A percentile compares a stretch with the other conserved stretches of the same genome.
Conservation (phyloP, 345 rosid genomes). For the Salix viminalis region DNA sequence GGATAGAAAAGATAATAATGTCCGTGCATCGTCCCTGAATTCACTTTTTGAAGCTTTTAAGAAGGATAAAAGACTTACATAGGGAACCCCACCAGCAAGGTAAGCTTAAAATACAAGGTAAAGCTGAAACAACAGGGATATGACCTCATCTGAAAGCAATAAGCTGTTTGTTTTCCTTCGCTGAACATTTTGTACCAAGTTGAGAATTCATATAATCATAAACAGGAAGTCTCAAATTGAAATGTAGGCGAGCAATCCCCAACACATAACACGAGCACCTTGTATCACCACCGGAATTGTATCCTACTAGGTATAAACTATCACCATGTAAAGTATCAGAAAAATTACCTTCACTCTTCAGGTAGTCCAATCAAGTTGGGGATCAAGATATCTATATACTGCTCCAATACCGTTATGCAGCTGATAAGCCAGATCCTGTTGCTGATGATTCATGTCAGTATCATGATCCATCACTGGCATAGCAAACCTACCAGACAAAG, state of each 20-base stretch:
- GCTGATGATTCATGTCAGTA: slow-evolving; percentile 49
- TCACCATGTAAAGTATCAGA: slow-evolving; percentile 1
- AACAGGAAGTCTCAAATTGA: too few relatives aligned
- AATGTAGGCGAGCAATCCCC: too few relatives aligned
- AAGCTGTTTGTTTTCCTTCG: too few relatives aligned
- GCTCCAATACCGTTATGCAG: slow-evolving; percentile 68
- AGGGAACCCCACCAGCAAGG: too few relatives aligned
- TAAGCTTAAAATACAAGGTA: too few relatives aligned
- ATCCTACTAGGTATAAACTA: not conserved
- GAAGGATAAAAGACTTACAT: too few relatives aligned
- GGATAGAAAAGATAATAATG: not conserved
- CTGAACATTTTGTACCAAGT: too few relatives aligned
- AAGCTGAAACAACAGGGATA: too few relatives aligned
- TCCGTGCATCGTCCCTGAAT: not conserved
- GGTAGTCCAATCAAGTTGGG: slow-evolving; percentile 80
- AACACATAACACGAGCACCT: not conserved
- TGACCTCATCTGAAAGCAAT: too few relatives aligned
- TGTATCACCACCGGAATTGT: not conserved
- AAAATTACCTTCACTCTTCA: slow-evolving; percentile 15
- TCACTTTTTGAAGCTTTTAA: not conserved
- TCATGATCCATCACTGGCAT: slow-evolving; percentile 50
- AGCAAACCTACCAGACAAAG: slow-evolving; percentile 67
- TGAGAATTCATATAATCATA: too few relatives aligned
- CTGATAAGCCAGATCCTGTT: slow-evolving; percentile 76
- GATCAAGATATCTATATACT: slow-evolving; percentile 63